Evolutionary conservation across 2,329 filamentous ascomycete genomes (phyloP).

Genomic region (Diplodia mutila): DNA sequence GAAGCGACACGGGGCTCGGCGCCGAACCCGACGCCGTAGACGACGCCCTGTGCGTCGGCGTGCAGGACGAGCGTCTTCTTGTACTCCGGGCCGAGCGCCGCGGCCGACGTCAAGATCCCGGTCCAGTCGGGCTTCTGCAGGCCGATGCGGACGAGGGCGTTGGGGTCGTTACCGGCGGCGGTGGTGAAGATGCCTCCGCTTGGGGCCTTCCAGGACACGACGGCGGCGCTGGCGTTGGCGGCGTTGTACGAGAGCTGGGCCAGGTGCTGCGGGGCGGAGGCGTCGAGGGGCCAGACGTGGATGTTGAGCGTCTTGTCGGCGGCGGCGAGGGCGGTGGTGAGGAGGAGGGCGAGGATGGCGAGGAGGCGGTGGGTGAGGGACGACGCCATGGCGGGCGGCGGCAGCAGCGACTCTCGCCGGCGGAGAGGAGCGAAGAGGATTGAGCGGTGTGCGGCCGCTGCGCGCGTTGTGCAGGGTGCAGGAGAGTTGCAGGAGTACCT

Average conservation of each 20-base stretch:
- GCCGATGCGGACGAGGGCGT: conserved; percentile 50
- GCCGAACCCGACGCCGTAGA: conserved; percentile 52
- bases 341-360: conserved; percentile 37
- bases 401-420: not conserved
- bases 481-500: not conserved
- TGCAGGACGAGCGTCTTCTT: conserved; percentile 50
- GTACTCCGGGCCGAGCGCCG: conserved; percentile 47
- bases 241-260: conserved; percentile 35
- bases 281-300: conserved; percentile 42
- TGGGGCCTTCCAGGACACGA: conserved; percentile 43
- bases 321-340: conserved; percentile 51
- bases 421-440: not conserved
- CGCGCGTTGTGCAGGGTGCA: conserved; percentile 4
- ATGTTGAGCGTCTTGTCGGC: conserved; percentile 38
- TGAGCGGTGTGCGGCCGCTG: not conserved
- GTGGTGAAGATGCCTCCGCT: conserved; percentile 35
- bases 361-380: conserved; percentile 28
- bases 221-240: conserved; percentile 45
- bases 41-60: conserved; percentile 47
- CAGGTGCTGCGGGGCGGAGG: conserved; percentile 32
- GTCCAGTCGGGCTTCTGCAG: conserved; percentile 47
- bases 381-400: conserved; percentile 42
- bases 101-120: conserved; percentile 51
- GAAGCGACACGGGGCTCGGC: conserved; percentile 35
- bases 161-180: conserved; percentile 15